Evolutionary conservation across 2,329 filamentous ascomycete species (phyloP).

Genomic region (Alternaria infectoria): DNA sequence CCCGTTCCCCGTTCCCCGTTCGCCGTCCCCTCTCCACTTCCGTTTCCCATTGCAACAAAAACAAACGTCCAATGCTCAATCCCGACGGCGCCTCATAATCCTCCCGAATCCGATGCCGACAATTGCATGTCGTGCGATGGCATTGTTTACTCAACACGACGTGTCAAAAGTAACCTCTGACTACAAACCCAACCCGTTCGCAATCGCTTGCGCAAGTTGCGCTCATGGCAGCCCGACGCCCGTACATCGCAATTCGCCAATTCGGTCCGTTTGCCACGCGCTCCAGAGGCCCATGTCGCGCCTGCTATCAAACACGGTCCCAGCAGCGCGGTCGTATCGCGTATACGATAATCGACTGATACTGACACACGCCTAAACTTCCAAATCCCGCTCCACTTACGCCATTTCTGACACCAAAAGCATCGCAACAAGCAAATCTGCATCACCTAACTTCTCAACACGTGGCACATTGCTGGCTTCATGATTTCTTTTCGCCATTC

Average conservation of each 20-base stretch:
- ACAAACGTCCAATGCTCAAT: background rate
- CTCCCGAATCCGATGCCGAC: background rate
- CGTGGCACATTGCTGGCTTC: background rate
- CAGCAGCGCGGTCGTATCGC: background rate
- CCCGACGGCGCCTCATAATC: background rate
- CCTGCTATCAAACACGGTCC: background rate
- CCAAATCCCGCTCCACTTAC: background rate
- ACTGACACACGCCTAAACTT: background rate
- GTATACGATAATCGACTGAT: background rate
- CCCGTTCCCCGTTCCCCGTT: background rate
- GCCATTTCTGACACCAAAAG: constrained; percentile 9
- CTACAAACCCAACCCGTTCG: background rate
- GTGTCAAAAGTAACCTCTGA: background rate
- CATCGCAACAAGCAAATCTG: constrained; percentile 1
- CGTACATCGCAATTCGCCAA: background rate
- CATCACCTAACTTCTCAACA: background rate
- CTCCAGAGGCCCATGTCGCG: background rate
- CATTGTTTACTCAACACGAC: background rate
- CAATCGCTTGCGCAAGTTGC: background rate
- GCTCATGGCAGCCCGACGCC: constrained; percentile 1
- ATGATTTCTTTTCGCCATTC: background rate
- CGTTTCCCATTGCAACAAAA: background rate
- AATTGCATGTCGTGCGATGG: background rate
- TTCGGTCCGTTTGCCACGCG: constrained; percentile 2
- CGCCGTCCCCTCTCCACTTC: background rate